Evolutionary conservation across 345 rosid genomes (phyloP).

Genomic region (Eucalyptus sideroxylon): DNA sequence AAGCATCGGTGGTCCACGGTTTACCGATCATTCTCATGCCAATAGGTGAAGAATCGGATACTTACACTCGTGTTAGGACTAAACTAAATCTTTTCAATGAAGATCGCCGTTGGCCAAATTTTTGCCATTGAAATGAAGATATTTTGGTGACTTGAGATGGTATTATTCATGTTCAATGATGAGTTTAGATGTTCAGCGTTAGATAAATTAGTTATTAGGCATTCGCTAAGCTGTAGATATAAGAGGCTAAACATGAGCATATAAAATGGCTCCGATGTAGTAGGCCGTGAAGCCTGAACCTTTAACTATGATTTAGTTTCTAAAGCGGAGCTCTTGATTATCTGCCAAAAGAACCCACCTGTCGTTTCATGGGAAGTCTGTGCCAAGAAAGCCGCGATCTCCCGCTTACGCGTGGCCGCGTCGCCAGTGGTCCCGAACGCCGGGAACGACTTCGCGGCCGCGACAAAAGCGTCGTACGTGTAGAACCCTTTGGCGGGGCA

Average conservation of each 20-base stretch:
- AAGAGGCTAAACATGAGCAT: neutral
- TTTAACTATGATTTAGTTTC: neutral
- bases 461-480: conserved; percentile 50
- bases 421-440: conserved; percentile 34
- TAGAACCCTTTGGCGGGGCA: conserved; percentile 55
- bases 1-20: neutral
- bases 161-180: neutral
- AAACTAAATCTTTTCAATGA: neutral
- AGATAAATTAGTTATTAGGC: neutral
- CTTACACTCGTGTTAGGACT: neutral
- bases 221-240: neutral
- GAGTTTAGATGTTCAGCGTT: neutral
- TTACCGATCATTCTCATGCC: neutral
- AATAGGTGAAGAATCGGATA: neutral
- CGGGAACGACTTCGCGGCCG: conserved; percentile 37
- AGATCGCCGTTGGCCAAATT: neutral
- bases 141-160: neutral
- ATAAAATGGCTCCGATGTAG: neutral
- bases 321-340: neutral
- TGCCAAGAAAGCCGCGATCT: conserved; percentile 57
- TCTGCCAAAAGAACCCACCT: neutral
- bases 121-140: neutral
- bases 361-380: conserved; percentile 68
- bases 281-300: neutral
- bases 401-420: conserved; percentile 19